Evolutionary conservation across 2,329 filamentous ascomycete genomes (phyloP), one percentile per base, ranked within the genome.

Genomic region (Aspergillus felis): DNA sequence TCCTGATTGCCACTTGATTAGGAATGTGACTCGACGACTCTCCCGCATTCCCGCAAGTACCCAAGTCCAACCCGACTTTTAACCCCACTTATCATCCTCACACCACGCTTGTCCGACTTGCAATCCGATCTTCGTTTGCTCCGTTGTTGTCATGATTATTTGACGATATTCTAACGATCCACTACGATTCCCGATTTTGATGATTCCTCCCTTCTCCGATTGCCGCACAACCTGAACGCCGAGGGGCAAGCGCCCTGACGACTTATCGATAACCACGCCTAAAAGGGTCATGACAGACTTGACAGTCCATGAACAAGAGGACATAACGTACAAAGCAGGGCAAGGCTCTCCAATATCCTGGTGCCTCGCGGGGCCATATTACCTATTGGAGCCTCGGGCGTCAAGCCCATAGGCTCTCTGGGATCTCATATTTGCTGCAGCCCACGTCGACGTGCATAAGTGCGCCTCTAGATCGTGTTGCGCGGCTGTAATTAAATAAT

Each of bases 371-470:
- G 57, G 55, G 56, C 58, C 56, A 54, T 58, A 60, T 61, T 63
- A 56, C 61, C 59, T 47, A 53, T 57, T 57, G 64, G 60, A 59
- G 63, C 63, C 57, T 61, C 61, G 63, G 62, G 61, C 63, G 56
- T 63, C 56, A 55, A 60, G 63, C 61, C 62, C 60, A 65, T 65
- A 65, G 62, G 62, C 62, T 66, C 57, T 61, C 35, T 50, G 47
- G 52, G 62, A 47, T 24, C 44, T 47, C 10, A 47, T 27, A 12
- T 10, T 47, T 58, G 59, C 61, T 57, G 56, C 57, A 60, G 62
- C 61, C 64, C 63, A 66, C 65, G 59, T 68, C 65, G 59, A 61
- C 64, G 57, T 71, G 69, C 69, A 71, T 71, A 67, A 70, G 70
- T 66, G 65, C 64, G 64, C 64, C 65, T 66, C 68, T 64, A 63